phyloP scores from a whole-genome alignment of 2,329 filamentous ascomycete genomes.

The Bipolaris gigantea region DNA sequence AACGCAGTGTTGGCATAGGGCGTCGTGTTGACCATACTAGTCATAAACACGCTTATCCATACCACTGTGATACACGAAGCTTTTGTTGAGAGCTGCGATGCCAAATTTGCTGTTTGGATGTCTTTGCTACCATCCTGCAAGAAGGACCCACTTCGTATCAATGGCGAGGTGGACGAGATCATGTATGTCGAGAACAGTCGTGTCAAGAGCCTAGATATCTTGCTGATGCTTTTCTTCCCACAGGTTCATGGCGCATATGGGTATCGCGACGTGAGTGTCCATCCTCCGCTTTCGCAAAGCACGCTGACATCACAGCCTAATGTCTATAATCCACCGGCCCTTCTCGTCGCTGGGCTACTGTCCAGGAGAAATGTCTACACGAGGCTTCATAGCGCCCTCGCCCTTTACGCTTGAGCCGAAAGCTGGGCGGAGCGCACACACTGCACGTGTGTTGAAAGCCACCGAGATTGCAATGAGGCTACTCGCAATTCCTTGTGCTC shows the following conservation, averaged over 20 bases:
- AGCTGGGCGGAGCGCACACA: slow-evolving; percentile 59
- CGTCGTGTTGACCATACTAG: slow-evolving; percentile 12
- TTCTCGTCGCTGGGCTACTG: slow-evolving; percentile 41
- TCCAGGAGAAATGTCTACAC: slow-evolving; percentile 43
- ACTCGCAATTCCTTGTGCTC: slow-evolving; percentile 70
- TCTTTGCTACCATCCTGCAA: slow-evolving; percentile 76
- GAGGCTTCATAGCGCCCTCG: slow-evolving; percentile 62
- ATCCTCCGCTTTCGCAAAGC: background rate
- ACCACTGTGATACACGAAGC: slow-evolving; percentile 28
- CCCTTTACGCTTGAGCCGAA: slow-evolving; percentile 52
- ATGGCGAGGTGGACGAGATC: slow-evolving; percentile 78
- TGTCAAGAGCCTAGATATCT: background rate
- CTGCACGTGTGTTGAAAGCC: slow-evolving; percentile 75
- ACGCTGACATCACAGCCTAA: slow-evolving; percentile 19
- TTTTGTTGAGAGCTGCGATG: slow-evolving; percentile 70
- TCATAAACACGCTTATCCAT: slow-evolving; percentile 53
- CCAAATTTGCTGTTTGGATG: slow-evolving; percentile 70
- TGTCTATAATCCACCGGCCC: slow-evolving; percentile 47
- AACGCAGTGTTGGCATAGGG: too few species aligned
- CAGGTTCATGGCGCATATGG: slow-evolving; percentile 79
- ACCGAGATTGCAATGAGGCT: slow-evolving; percentile 76
- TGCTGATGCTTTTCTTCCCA: background rate
- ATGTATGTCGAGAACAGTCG: slow-evolving; percentile 49
- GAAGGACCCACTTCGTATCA: slow-evolving; percentile 65
- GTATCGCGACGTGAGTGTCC: slow-evolving; percentile 54